Evolutionary conservation across 1,284 basidiomycete genomes (phyloP).

Genomic region (Pseudozyma sp.): DNA sequence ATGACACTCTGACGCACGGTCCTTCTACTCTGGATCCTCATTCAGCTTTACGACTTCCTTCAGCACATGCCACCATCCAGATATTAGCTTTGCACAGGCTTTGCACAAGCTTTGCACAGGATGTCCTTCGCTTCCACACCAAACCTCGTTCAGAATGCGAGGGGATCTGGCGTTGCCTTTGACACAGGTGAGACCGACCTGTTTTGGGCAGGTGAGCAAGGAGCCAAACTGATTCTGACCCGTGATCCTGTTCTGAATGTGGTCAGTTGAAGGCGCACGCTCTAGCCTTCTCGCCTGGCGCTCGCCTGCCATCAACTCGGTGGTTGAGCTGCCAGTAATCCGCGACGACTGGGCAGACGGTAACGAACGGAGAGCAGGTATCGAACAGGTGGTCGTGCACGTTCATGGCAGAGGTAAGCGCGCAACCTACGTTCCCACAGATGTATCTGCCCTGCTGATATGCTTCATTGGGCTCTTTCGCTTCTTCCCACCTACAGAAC

Average conservation of each 20-base stretch:
- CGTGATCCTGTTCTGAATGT: neutral
- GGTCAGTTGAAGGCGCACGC: conserved; percentile 6
- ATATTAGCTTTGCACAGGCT: neutral
- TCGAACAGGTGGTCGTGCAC: conserved; percentile 27
- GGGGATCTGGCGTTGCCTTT: neutral
- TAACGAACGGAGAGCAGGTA: neutral
- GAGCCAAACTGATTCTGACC: neutral
- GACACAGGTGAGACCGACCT: neutral
- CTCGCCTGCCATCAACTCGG: neutral
- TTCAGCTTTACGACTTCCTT: neutral
- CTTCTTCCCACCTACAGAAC: neutral
- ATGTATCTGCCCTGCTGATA: neutral
- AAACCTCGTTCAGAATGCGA: neutral
- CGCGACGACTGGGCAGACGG: neutral
- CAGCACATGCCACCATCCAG: neutral
- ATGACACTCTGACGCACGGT: neutral
- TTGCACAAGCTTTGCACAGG: neutral
- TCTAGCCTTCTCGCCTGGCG: conserved; percentile 7
- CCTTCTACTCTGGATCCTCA: neutral
- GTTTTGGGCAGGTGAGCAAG: neutral
- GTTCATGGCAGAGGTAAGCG: conserved; percentile 29
- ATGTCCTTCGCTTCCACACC: neutral
- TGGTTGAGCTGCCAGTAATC: conserved; percentile 5
- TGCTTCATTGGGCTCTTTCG: neutral
- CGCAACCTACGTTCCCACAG: no score